These are phyloP conservation scores for Nakaseomyces delphensis DNA, from an alignment of 1,139 yeast species.

Conservation along the genomic window DNA sequence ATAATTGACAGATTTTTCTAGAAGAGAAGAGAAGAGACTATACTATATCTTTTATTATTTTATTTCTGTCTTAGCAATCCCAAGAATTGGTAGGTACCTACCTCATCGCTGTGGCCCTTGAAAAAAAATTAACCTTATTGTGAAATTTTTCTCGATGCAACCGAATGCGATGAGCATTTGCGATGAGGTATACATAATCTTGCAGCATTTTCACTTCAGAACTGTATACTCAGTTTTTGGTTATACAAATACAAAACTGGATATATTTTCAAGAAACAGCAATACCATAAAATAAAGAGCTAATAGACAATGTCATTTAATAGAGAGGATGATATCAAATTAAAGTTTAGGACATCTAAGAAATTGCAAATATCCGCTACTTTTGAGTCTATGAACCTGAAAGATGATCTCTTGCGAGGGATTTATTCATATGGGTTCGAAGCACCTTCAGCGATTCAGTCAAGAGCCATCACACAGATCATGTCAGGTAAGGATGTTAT, in stretches of 20 bases:
- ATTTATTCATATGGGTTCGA: constrained; percentile 89
- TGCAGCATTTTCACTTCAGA: too few relatives aligned
- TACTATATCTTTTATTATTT: too few relatives aligned
- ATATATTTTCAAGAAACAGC: too few relatives aligned
- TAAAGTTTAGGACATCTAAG: constrained; percentile 55
- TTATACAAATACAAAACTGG: too few relatives aligned
- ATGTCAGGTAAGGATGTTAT: constrained; percentile 86
- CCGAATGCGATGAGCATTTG: constrained; percentile 4
- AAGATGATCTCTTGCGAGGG: constrained; percentile 60
- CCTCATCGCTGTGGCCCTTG: too few relatives aligned
- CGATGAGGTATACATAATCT: constrained; percentile 9
- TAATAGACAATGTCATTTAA: constrained; percentile 49
- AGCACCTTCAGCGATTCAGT: constrained; percentile 90
- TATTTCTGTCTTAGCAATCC: too few relatives aligned
- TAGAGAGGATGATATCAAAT: constrained; percentile 46
- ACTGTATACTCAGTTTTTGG: too few relatives aligned
- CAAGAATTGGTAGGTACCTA: too few relatives aligned
- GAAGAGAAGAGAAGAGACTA: too few relatives aligned
- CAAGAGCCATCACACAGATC: constrained; percentile 87
- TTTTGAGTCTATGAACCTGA: constrained; percentile 72
- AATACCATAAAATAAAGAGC: too few relatives aligned
- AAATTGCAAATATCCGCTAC: constrained; percentile 54
- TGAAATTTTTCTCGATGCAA: background rate
- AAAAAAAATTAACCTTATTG: too few relatives aligned
- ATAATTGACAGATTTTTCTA: too few relatives aligned